These are phyloP conservation scores for Skeletonema potamos DNA, from an alignment of 108 stramenopile species.

Conservation along the genomic window DNA sequence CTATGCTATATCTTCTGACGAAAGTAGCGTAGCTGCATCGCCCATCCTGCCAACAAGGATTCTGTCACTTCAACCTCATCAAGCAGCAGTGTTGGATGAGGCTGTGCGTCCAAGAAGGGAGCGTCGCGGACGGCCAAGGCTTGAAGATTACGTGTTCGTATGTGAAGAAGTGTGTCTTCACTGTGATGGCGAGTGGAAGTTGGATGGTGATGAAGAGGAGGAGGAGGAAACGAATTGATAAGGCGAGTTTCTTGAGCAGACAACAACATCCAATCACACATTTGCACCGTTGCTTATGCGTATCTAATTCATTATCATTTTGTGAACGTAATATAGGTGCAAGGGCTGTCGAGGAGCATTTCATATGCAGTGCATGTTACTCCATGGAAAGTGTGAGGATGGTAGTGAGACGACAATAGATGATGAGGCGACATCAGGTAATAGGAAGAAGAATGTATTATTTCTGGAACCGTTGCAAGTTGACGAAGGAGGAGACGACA, in stretches of 20 bases:
- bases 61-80: constrained; percentile 5
- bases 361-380: constrained; percentile 31
- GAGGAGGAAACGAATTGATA: background rate
- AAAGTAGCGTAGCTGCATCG: background rate
- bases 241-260: background rate
- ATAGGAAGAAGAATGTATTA: background rate
- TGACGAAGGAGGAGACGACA: background rate
- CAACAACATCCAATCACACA: no score
- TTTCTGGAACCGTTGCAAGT: background rate
- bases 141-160: constrained; percentile 26
- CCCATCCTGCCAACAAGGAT: background rate
- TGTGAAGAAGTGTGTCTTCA: constrained; percentile 21
- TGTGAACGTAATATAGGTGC: constrained; percentile 15
- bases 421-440: background rate
- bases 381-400: constrained; percentile 6
- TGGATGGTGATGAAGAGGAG: background rate
- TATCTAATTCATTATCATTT: constrained; percentile 8
- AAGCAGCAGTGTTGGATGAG: background rate
- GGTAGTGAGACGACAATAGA: background rate
- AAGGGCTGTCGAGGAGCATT: constrained; percentile 37
- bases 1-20: background rate
- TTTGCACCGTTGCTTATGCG: background rate
- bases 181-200: constrained; percentile 34
- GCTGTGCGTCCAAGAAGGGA: constrained; percentile 9
- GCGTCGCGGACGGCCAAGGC: constrained; percentile 18